Conservation (phyloP, 352 stramenopile genomes). For the Phytophthora fragariae region DNA sequence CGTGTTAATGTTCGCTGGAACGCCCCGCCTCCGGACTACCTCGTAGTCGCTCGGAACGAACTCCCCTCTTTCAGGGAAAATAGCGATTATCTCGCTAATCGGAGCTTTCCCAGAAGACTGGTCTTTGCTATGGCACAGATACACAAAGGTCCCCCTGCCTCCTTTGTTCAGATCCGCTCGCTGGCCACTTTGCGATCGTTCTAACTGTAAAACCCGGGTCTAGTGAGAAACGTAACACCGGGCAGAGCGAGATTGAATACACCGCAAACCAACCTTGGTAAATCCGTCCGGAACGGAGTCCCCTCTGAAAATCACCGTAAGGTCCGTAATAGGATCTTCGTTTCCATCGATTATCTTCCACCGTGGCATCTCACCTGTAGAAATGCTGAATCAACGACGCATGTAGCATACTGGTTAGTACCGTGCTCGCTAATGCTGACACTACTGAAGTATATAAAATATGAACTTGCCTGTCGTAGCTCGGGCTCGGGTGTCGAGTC, state of each 20-base stretch:
- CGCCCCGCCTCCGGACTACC: slow-evolving; percentile 62
- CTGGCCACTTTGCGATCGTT: slow-evolving; percentile 74
- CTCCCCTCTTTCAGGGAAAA: slow-evolving; percentile 82
- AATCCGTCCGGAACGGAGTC: slow-evolving; percentile 75
- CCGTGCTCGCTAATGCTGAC: too few species aligned
- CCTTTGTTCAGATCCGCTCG: slow-evolving; percentile 86
- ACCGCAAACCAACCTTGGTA: slow-evolving; percentile 59
- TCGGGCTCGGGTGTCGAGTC: slow-evolving; percentile 42
- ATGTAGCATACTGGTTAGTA: neutral
- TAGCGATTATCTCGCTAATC: slow-evolving; percentile 80
- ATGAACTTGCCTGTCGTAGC: slow-evolving; percentile 38
- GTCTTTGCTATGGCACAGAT: slow-evolving; percentile 75
- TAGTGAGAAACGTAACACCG: neutral
- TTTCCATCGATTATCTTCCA: slow-evolving; percentile 65
- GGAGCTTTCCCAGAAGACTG: slow-evolving; percentile 52
- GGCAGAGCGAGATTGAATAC: neutral
- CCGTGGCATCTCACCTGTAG: slow-evolving; percentile 24
- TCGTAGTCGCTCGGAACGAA: slow-evolving; percentile 85
- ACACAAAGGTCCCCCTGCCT: slow-evolving; percentile 79
- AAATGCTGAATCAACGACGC: slow-evolving; percentile 5
- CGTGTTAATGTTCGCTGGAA: slow-evolving; percentile 78
- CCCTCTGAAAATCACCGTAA: slow-evolving; percentile 82
- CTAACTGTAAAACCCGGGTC: slow-evolving; percentile 47
- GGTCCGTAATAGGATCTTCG: slow-evolving; percentile 66
- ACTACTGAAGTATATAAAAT: neutral